A percentile compares a stretch with the other conserved stretches of the same genome.
phyloP scores from a whole-genome alignment of 2,329 filamentous ascomycete genomes.

The Trichoderma asperellum region DNA sequence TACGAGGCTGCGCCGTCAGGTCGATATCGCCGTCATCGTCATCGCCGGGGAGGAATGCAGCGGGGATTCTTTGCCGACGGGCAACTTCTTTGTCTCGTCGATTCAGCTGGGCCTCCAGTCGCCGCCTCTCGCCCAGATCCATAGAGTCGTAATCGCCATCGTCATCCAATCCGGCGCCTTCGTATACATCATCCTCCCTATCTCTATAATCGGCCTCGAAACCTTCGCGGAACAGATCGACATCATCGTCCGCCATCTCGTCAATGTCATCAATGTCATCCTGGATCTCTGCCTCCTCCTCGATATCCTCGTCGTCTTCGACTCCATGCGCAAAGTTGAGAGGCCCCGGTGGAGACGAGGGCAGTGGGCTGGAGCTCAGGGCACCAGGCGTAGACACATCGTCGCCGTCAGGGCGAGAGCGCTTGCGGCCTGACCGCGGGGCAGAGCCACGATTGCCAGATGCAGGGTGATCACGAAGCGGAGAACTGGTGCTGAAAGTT shows the following conservation, averaged over 20 bases:
- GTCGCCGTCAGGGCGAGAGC: conserved; percentile 56
- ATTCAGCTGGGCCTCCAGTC: conserved; percentile 73
- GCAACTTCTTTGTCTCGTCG: conserved; percentile 74
- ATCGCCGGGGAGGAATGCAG: conserved; percentile 76
- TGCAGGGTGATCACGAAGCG: conserved; percentile 76
- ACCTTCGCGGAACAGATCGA: conserved; percentile 76
- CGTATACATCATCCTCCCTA: conserved; percentile 70
- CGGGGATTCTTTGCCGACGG: conserved; percentile 67
- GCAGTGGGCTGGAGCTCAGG: conserved; percentile 63
- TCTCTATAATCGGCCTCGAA: conserved; percentile 73
- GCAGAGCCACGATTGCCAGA: conserved; percentile 78
- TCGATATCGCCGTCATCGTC: conserved; percentile 86
- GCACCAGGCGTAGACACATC: conserved; percentile 57
- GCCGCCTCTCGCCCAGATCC: conserved; percentile 66
- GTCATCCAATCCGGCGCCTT: conserved; percentile 74
- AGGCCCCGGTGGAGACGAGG: conserved; percentile 65
- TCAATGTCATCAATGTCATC: conserved; percentile 78
- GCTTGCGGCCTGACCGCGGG: conserved; percentile 57
- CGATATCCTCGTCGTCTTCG: conserved; percentile 72
- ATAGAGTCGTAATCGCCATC: conserved; percentile 74
- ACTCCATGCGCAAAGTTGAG: conserved; percentile 67
- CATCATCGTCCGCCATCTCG: conserved; percentile 78
- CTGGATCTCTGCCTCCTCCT: conserved; percentile 72
- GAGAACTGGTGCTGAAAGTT: conserved; percentile 63
- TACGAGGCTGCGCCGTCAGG: conserved; percentile 80